These are phyloP conservation scores for Thermochaetoides thermophila DNA, from an alignment of 495 filamentous ascomycete genomes.

Conservation along the genomic window DNA sequence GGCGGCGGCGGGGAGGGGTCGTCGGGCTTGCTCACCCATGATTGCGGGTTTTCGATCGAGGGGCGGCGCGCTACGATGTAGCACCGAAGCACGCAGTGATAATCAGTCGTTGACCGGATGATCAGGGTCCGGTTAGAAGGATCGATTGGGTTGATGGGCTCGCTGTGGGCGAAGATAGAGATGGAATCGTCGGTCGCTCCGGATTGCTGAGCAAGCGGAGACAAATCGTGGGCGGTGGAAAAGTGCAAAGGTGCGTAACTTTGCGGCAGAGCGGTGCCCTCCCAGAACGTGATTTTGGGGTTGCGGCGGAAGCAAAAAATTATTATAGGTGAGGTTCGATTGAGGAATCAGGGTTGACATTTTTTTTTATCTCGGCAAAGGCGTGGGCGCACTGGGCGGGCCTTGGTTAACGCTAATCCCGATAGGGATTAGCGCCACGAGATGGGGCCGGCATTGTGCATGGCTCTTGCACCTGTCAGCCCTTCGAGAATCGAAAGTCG, in stretches of 20 bases:
- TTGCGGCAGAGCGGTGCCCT: conserved; percentile 5
- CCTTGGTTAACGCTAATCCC: conserved; percentile 2
- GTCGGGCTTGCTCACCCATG: conserved; percentile 57
- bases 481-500: no score
- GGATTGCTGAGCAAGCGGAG: conserved; percentile 3
- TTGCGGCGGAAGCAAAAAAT: conserved; percentile 13
- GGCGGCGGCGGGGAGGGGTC: conserved; percentile 3
- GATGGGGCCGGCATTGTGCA: conserved; percentile 3
- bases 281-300: conserved; percentile 2
- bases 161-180: background rate
- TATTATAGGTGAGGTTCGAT: conserved; percentile 6
- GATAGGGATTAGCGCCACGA: conserved; percentile 5
- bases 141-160: conserved; percentile 1
- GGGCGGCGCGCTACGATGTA: conserved; percentile 25
- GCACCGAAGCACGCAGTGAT: conserved; percentile 30
- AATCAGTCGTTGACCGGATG: conserved; percentile 10
- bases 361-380: conserved; percentile 17
- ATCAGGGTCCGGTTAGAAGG: conserved; percentile 2
- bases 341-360: conserved; percentile 17
- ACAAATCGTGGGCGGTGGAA: background rate
- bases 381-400: conserved; percentile 1
- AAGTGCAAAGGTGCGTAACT: conserved; percentile 1
- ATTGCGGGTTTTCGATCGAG: conserved; percentile 50
- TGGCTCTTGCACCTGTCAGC: no score
- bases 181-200: background rate